Evolutionary conservation across 495 filamentous ascomycete genomes (phyloP).

Genomic region (Sordaria brevicollis): DNA sequence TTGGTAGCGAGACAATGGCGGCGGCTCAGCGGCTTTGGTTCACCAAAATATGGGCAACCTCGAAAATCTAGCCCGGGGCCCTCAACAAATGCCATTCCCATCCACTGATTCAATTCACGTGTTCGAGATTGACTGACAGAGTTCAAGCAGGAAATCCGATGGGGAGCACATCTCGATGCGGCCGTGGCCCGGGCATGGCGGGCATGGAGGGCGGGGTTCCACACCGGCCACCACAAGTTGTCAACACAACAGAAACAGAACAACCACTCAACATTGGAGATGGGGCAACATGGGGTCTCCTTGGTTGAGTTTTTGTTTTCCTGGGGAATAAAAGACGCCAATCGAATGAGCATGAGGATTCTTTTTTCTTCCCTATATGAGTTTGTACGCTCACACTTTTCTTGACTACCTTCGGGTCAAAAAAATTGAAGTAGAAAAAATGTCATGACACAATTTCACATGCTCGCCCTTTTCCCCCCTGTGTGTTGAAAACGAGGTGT

Average conservation of each 20-base stretch:
- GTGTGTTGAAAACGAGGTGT: no score
- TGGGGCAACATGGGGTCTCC: background rate
- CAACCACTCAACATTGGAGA: background rate
- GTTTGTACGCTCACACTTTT: no score
- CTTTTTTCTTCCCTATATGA: background rate
- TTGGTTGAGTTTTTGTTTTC: background rate
- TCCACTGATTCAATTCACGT: constrained; percentile 8
- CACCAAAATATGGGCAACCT: background rate
- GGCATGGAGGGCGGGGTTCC: background rate
- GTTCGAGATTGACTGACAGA: background rate
- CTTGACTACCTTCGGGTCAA: no score
- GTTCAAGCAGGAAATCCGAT: constrained; percentile 1
- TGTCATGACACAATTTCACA: background rate
- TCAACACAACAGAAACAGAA: background rate
- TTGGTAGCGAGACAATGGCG: background rate
- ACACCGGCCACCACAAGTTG: background rate
- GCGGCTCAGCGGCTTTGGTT: background rate
- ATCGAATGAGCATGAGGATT: background rate
- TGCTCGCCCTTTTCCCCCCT: background rate
- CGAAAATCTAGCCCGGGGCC: background rate
- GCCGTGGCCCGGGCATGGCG: background rate
- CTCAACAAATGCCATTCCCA: constrained; percentile 10
- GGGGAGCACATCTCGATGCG: no score
- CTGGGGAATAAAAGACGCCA: background rate
- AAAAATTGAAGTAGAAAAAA: no score